Evolutionary conservation across 768 basidiomycete genomes (phyloP).

Genomic region (Exidia glandulosa): DNA sequence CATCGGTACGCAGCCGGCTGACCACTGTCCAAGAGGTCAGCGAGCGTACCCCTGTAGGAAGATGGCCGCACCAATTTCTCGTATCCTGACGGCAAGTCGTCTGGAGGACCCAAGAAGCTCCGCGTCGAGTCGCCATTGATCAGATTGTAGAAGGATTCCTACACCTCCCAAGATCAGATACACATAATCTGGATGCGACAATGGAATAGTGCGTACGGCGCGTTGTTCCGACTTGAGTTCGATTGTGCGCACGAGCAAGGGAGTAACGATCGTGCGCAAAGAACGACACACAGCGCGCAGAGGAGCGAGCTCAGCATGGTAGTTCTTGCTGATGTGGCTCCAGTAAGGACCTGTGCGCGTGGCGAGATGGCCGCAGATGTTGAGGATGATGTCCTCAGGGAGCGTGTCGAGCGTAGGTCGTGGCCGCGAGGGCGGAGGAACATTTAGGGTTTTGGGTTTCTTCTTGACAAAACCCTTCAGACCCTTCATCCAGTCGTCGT

Average conservation of each 20-base stretch:
- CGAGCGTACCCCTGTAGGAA: neutral
- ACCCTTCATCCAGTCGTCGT: neutral
- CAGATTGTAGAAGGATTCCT: no score
- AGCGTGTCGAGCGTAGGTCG: neutral
- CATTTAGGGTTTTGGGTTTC: neutral
- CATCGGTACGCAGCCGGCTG: neutral
- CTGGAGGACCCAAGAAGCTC: no score
- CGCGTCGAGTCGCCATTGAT: no score
- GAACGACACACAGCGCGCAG: neutral
- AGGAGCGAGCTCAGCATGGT: neutral
- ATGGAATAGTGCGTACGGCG: neutral
- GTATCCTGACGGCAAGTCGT: neutral
- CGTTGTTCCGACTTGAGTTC: neutral
- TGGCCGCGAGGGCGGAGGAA: neutral
- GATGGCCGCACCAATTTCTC: neutral
- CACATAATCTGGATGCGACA: neutral
- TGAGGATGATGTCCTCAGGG: neutral
- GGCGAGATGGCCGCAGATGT: neutral
- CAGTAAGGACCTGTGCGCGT: neutral
- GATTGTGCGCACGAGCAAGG: neutral
- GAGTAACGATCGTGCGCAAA: neutral
- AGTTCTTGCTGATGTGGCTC: neutral
- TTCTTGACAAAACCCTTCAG: neutral
- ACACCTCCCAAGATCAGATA: no score
- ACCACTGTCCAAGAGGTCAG: neutral